Percentiles rank a stretch among this genome's conserved stretches.
Conservation (phyloP, 129 eudicot species). For the Gnaphalium uliginosum region DNA sequence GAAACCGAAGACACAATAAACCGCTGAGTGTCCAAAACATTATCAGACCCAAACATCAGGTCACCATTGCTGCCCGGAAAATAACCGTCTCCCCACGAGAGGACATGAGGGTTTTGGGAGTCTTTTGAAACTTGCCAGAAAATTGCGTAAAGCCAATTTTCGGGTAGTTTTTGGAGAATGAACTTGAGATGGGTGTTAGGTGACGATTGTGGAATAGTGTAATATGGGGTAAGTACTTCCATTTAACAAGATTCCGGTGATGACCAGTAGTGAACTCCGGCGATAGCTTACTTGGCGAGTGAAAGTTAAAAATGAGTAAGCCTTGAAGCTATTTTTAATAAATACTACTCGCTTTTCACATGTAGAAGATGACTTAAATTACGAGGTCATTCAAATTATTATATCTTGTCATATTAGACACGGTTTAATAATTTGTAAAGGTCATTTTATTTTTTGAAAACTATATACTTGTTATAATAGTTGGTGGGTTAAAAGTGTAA, state of each 20-base stretch:
- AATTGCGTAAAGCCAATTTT: conserved; percentile 52
- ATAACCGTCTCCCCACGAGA: conserved; percentile 54
- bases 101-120: conserved; percentile 28
- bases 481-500: no score
- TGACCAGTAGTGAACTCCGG: background rate
- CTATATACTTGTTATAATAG: no score
- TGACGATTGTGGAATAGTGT: conserved; percentile 19
- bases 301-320: no score
- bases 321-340: no score
- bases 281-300: background rate
- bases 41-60: conserved; percentile 20
- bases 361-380: no score
- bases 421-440: no score
- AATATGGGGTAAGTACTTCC: background rate
- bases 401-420: no score
- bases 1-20: conserved; percentile 42
- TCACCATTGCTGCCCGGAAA: conserved; percentile 27
- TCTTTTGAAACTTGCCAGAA: conserved; percentile 53
- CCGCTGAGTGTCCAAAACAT: conserved; percentile 40
- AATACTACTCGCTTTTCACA: no score
- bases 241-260: background rate
- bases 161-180: conserved; percentile 42
- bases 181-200: conserved; percentile 43
- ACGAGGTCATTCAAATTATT: no score
- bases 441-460: no score